Base-by-base conservation (phyloP, 495 filamentous ascomycete genomes). In the Daldinia bambusicola region DNA sequence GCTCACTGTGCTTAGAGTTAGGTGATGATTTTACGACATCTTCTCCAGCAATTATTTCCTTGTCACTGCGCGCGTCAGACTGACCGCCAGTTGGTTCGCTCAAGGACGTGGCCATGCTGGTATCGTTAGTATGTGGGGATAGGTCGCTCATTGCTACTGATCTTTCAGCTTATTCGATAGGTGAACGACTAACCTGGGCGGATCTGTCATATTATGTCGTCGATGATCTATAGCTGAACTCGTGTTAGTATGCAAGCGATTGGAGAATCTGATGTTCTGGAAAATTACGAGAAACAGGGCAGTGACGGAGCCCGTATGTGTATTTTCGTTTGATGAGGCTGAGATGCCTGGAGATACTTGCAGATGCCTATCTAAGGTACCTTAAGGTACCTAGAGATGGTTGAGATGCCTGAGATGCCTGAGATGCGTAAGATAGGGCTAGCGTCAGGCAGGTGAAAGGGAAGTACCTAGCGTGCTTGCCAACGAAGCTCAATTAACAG, bases 301-400 rank as follows among this genome's bases (percentile, higher is more conserved):
- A 61, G 70, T 72, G 63, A 60, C 22, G 14, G 18, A 12, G 43
- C 16, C 5, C 8, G 34, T 31, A 40, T 37, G 40, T 51, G 51
- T 32, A 40, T n/a, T n/a, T n/a, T n/a, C n/a, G n/a, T n/a, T n/a
- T n/a, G n/a, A 32, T 66, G 70, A 73, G 70, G 66, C 61, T 26
- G 26, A 26, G 26, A 26, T 36, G 34, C 9, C 6, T 69, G n/a
- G 70, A 73, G 70, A 62, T n/a, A n/a, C n/a, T 57, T 69, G 66
- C n/a, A 73, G 70, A 32, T 73, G 62, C 51, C n/a, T n/a, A n/a
- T n/a, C n/a, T n/a, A n/a, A n/a, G n/a, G n/a, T n/a, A n/a, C n/a
- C n/a, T n/a, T n/a, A n/a, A n/a, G n/a, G n/a, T n/a, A n/a, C n/a
- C n/a, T n/a, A n/a, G n/a, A n/a, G n/a, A n/a, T n/a, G n/a, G n/a